Evolutionary conservation across 2,329 filamentous ascomycete genomes (phyloP), one percentile per base, ranked within the genome.

Genomic region (Cordyceps cateniannulata): DNA sequence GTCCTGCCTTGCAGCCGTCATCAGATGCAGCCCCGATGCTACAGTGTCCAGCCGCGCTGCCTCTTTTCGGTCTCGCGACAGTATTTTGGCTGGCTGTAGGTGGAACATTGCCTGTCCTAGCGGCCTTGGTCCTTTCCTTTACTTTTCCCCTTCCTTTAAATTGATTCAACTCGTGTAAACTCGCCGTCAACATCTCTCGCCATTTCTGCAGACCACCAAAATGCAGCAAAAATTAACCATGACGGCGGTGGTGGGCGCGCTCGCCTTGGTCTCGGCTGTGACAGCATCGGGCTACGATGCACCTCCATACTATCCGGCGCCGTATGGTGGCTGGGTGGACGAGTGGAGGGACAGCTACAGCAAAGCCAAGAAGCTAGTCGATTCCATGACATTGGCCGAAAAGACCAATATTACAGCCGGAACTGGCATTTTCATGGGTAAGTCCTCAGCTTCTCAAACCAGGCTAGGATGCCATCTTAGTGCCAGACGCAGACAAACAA

Each of bases 361-460:
- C 57, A 91, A 89, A 67, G 90, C 90, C 1, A 80, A 85, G 61
- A 72, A 77, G 3, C 72, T 93, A 16, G 89, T 93, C 18, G 82
- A 84, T 58, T 82, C 85, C 52, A 90, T 93, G 89, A 93, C 89
- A 0, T 73, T 93, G 60, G 89, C 88, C 2, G 90, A 93, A 71
- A 93, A 93, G 75, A 86, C 88, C 3, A 93, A 92, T 69, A 80
- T 92, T 56, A 91, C 88, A 0, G 83, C 83, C 1, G 89, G 89
- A 3, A 87, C 82, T 1, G 89, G 89, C 1, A 80, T 87, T 47
- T 87, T 80, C 64, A 92, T 91, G 89, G 88, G 82, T 77, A 69
- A 65, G 68, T 66, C 18, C 27, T 38, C 12, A 14, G 8, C 20
- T 6, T 38, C 55, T 22, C 32, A 29, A 27, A 47, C 7, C 18